Conservation (phyloP, 1,284 basidiomycete genomes). For the Rhodotorula glutinis region DNA sequence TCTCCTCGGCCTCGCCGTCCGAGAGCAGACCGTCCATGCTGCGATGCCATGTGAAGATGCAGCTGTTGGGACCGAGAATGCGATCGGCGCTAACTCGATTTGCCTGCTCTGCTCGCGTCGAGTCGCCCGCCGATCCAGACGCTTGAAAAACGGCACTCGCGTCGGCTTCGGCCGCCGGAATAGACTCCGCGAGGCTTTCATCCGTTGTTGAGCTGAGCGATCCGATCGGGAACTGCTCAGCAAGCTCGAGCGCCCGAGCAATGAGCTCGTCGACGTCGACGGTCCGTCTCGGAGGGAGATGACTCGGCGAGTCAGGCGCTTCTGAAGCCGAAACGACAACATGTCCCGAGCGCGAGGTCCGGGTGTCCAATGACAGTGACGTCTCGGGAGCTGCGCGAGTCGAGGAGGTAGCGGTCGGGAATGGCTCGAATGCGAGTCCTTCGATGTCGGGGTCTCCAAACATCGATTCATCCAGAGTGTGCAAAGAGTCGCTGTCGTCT, state of each 20-base stretch:
- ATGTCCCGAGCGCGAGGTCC: neutral
- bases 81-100: slow-evolving; percentile 25
- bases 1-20: slow-evolving; percentile 38
- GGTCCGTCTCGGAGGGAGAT: neutral
- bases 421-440: slow-evolving; percentile 15
- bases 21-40: slow-evolving; percentile 20
- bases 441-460: slow-evolving; percentile 35
- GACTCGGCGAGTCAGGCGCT: neutral
- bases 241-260: slow-evolving; percentile 33
- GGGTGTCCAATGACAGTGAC: neutral
- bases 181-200: too few species aligned
- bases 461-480: slow-evolving; percentile 31
- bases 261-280: slow-evolving; percentile 39
- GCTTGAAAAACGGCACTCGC: too few species aligned
- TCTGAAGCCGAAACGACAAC: neutral
- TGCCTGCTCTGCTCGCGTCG: neutral
- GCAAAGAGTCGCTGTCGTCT: slow-evolving; percentile 2
- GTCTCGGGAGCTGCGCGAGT: neutral
- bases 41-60: slow-evolving; percentile 40
- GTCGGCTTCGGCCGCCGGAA: neutral
- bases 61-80: slow-evolving; percentile 42
- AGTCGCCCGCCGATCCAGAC: neutral
- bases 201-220: neutral
- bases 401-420: neutral
- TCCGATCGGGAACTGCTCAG: slow-evolving; percentile 27